These are phyloP conservation scores for Pichia scutulata DNA, from an alignment of 805 yeast species.

Conservation along the genomic window DNA sequence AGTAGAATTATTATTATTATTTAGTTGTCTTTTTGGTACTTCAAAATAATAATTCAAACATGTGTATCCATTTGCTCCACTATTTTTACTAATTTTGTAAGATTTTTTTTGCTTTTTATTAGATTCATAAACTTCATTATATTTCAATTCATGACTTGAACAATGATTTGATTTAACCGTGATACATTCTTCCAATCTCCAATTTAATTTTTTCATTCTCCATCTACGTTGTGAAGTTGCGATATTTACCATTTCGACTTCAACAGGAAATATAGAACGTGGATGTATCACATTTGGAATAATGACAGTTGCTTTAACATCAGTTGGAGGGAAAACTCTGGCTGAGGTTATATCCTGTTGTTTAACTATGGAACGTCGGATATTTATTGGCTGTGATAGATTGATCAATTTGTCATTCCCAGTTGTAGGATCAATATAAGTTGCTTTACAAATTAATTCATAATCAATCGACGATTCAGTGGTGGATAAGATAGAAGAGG, in stretches of 20 bases:
- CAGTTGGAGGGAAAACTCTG: slow-evolving; percentile 93
- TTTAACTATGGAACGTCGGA: slow-evolving; percentile 68
- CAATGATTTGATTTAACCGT: slow-evolving; percentile 56
- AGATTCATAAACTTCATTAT: slow-evolving; percentile 37
- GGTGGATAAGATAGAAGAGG: slow-evolving; percentile 60
- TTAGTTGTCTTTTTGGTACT: slow-evolving; percentile 16
- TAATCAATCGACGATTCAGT: slow-evolving; percentile 53
- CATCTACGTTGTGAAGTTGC: slow-evolving; percentile 58
- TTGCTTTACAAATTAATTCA: slow-evolving; percentile 58
- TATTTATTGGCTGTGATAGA: slow-evolving; percentile 54
- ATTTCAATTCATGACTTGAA: slow-evolving; percentile 44
- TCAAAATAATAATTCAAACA: slow-evolving; percentile 23
- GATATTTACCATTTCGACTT: slow-evolving; percentile 71
- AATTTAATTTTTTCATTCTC: slow-evolving; percentile 83
- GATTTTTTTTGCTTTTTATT: slow-evolving; percentile 24
- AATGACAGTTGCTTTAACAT: slow-evolving; percentile 77
- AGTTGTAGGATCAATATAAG: slow-evolving; percentile 31
- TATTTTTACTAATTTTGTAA: slow-evolving; percentile 21
- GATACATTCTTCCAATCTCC: slow-evolving; percentile 85
- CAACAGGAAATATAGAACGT: slow-evolving; percentile 76
- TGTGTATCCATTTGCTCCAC: slow-evolving; percentile 24
- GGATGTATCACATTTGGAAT: slow-evolving; percentile 89
- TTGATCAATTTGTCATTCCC: slow-evolving; percentile 32
- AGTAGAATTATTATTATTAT: slow-evolving; percentile 7
- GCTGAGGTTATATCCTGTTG: slow-evolving; percentile 82